Base-by-base conservation (phyloP, 176 grass and related monocot species). In the Bolboschoenus planiculmis region DNA sequence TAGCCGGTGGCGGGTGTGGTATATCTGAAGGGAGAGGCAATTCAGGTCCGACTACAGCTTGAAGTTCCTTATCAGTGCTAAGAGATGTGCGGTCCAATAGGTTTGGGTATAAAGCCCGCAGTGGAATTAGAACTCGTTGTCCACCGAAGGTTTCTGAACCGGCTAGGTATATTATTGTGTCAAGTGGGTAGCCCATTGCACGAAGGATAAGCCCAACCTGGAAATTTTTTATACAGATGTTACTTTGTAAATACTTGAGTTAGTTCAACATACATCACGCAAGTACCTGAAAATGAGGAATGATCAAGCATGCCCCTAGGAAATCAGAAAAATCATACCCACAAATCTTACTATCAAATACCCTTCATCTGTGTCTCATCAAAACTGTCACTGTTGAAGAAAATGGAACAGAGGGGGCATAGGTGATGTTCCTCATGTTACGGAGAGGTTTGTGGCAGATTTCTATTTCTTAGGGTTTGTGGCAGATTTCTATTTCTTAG, bases 111-210 rank as follows among this genome's bases (percentile, higher is more conserved):
- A 96, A 93, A 86, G 91, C 92, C 80, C 89, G 86, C 57, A 99
- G 78, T 89, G 97, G 97, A 84, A 93, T 91, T 60, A 96, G 77
- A 81, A 92, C 63, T 87, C 93, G 92, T 58, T 99, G 97, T 51
- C 97, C 97, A 78, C 97, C 97, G 83, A 99, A 99, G 44, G 83
- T 95, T 79, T 99, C 93, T 76, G 97, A 92, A 87, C 97, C 97
- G 85, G 97, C 87, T 88, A 96, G 74, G 48, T 93, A 99, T 84
- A 99, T 99, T 79, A 91, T 89, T 24, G 97, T 96, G 84, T 86
- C 87, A 86, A 91, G 79, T 33, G 93, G 93, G 81, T 99, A 99
- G 78, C 97, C 97, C 87, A 95, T 85, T 83, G 93, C 90, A 82
- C 94, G 87, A 87, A 99, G 89, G 30, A 95, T 88, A 87, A 99